Evolutionary conservation across 2,329 filamentous ascomycete species (phyloP).

Genomic region (Fusarium sp.): DNA sequence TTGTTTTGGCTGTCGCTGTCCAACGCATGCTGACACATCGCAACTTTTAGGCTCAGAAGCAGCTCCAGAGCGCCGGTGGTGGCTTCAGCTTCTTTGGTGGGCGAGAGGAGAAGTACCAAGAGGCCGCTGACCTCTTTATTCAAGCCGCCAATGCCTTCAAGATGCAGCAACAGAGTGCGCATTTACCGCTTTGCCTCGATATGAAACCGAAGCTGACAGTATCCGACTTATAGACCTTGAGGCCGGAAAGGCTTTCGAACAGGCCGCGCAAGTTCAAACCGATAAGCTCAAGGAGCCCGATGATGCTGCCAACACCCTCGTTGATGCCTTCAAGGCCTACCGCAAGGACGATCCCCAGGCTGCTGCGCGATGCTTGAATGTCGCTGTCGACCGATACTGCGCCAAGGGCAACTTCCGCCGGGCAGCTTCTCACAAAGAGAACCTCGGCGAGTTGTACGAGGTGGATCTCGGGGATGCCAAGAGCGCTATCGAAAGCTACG

Average conservation of each 20-base stretch:
- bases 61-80: conserved; percentile 76
- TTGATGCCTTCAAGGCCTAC: conserved; percentile 96
- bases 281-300: conserved; percentile 89
- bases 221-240: conserved; percentile 74
- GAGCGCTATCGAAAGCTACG: conserved; percentile 84
- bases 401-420: conserved; percentile 90
- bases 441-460: conserved; percentile 88
- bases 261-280: conserved; percentile 84
- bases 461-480: conserved; percentile 82
- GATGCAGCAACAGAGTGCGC: conserved; percentile 84
- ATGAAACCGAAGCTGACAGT: conserved; percentile 24
- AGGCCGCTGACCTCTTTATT: conserved; percentile 87
- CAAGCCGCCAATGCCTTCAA: conserved; percentile 94
- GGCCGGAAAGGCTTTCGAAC: conserved; percentile 88
- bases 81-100: conserved; percentile 94
- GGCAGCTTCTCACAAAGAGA: conserved; percentile 91
- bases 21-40: conserved; percentile 22
- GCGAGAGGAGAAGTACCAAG: conserved; percentile 87
- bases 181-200: conserved; percentile 7
- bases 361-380: conserved; percentile 82
- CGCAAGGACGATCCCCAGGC: conserved; percentile 86
- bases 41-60: conserved; percentile 82
- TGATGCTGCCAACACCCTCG: conserved; percentile 88
- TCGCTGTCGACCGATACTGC: conserved; percentile 88
- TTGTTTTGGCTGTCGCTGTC: conserved; percentile 13